phyloP scores from a whole-genome alignment of 1,139 yeast genomes.

The Hemisphaericaspora lyxosophila region DNA sequence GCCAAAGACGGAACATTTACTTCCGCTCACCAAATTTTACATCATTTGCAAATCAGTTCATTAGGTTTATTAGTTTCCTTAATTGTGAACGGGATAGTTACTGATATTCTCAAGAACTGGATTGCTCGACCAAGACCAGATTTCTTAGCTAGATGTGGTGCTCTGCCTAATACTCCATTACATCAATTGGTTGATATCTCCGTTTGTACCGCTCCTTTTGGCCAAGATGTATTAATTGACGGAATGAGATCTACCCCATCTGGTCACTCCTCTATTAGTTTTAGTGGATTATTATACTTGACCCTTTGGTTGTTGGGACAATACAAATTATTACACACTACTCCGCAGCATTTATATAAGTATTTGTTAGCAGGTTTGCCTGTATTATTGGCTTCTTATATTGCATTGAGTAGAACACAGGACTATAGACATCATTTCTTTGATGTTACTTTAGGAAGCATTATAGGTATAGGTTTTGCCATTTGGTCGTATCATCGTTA shows the following conservation, averaged over 20 bases:
- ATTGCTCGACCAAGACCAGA: constrained; percentile 85
- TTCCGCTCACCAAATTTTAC: constrained; percentile 15
- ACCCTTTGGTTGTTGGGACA: constrained; percentile 67
- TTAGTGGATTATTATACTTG: constrained; percentile 63
- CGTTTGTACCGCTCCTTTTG: constrained; percentile 43
- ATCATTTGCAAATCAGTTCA: constrained; percentile 23
- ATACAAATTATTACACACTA: constrained; percentile 19
- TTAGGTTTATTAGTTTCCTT: constrained; percentile 27
- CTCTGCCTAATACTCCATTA: constrained; percentile 35
- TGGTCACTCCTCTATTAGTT: constrained; percentile 74
- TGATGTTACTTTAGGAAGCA: constrained; percentile 60
- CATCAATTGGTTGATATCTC: constrained; percentile 37
- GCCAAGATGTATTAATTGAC: constrained; percentile 55
- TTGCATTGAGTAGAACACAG: constrained; percentile 62
- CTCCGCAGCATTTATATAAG: constrained; percentile 16
- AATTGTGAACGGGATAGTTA: constrained; percentile 38
- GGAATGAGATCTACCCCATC: constrained; percentile 82
- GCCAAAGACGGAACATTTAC: constrained; percentile 3
- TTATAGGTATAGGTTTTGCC: constrained; percentile 30
- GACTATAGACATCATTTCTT: constrained; percentile 78
- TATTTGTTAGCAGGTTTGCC: constrained; percentile 20
- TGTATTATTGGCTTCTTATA: constrained; percentile 40
- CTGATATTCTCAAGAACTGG: constrained; percentile 69
- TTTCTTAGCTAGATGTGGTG: constrained; percentile 67
- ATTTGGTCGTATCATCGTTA: constrained; percentile 40